Percentiles rank a stretch among this genome's conserved stretches.
Evolutionary conservation across 2,329 filamentous ascomycete genomes (phyloP).

Genomic region (Penicillium hesseltinei): DNA sequence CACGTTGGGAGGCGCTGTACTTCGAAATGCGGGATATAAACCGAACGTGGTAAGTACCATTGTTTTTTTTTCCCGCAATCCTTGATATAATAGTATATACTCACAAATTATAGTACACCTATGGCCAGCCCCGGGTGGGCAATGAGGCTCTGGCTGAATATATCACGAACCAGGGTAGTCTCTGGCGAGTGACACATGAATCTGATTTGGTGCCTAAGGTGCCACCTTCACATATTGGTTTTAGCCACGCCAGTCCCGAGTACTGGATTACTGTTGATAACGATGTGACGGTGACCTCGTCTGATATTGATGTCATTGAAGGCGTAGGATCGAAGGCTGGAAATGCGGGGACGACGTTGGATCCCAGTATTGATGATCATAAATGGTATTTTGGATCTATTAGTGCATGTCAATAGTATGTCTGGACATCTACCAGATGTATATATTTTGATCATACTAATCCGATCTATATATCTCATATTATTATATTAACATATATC

Average conservation of each 20-base stretch:
- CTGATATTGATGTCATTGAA: conserved; percentile 34
- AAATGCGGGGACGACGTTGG: conserved; percentile 33
- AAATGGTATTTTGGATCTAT: conserved; percentile 34
- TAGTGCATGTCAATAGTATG: conserved; percentile 19
- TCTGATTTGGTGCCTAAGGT: conserved; percentile 40
- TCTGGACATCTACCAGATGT: not conserved
- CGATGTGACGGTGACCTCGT: conserved; percentile 24
- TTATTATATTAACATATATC: not conserved
- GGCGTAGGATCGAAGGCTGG: conserved; percentile 33
- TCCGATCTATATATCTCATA: not conserved
- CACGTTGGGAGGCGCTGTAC: conserved; percentile 45
- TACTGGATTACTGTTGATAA: conserved; percentile 10
- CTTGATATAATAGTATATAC: not conserved
- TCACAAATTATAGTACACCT: conserved; percentile 35
- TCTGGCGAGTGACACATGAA: conserved; percentile 40
- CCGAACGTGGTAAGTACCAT: conserved; percentile 44
- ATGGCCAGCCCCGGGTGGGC: conserved; percentile 42
- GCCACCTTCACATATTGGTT: conserved; percentile 32
- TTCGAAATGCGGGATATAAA: conserved; percentile 43
- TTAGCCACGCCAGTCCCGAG: conserved; percentile 30
- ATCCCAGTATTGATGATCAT: conserved; percentile 29
- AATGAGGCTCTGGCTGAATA: conserved; percentile 39
- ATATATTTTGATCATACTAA: not conserved
- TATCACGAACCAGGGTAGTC: conserved; percentile 34
- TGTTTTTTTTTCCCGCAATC: not conserved